Evolutionary conservation across 192 early-diverging fungal genomes (phyloP).

Genomic region (Rhizophagus prolifer): DNA sequence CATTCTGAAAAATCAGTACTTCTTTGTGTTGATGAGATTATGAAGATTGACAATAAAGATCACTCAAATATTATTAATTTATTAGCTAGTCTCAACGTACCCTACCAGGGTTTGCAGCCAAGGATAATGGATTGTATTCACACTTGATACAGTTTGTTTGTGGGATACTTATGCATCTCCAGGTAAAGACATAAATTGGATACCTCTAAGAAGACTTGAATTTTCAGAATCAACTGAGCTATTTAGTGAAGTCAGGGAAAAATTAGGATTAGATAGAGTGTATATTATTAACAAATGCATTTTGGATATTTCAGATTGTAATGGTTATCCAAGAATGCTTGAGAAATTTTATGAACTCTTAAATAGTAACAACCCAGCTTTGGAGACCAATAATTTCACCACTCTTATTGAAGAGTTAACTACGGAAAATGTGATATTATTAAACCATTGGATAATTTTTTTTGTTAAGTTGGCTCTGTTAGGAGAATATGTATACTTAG

Average conservation of each 20-base stretch:
- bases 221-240: not conserved
- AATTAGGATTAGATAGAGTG: not conserved
- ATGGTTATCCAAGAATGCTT: not conserved
- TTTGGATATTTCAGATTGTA: not conserved
- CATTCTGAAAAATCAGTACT: not conserved
- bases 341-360: slow-evolving; percentile 11
- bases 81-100: no score
- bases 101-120: no score
- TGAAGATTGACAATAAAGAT: not conserved
- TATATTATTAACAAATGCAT: not conserved
- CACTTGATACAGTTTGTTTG: not conserved
- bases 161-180: not conserved
- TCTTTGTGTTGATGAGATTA: not conserved
- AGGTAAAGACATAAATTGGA: not conserved
- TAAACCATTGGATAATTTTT: not conserved
- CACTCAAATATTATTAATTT: no score
- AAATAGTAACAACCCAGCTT: not conserved
- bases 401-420: not conserved
- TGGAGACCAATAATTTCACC: not conserved
- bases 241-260: not conserved
- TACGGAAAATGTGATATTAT: not conserved
- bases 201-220: not conserved
- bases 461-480: not conserved
- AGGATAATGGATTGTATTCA: no score
- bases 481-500: not conserved